phyloP scores from a whole-genome alignment of 1,284 basidiomycete genomes.

The Trichosporon asahii region DNA sequence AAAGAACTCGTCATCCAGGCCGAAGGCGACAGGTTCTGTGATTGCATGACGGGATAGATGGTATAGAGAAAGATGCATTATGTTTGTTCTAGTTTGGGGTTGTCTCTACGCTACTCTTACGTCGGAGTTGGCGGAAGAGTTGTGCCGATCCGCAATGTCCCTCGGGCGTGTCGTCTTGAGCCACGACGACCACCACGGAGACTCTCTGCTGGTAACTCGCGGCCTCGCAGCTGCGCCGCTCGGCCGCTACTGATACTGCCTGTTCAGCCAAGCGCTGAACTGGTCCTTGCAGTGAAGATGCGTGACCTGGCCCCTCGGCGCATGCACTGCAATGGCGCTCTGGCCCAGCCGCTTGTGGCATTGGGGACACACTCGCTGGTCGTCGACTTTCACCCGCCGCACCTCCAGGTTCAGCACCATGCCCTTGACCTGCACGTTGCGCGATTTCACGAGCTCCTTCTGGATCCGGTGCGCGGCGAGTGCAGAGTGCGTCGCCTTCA shows the following conservation, averaged over 20 bases:
- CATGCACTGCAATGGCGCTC: constrained; percentile 90
- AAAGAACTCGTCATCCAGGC: constrained; percentile 84
- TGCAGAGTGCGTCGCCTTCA: constrained; percentile 55
- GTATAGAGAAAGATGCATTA: neutral
- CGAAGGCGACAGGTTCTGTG: constrained; percentile 51
- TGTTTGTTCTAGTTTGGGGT: neutral
- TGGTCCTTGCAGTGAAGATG: constrained; percentile 88
- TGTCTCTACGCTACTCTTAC: too few species aligned
- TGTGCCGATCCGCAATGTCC: too few species aligned
- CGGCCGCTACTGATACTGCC: constrained; percentile 13
- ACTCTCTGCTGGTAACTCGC: too few species aligned
- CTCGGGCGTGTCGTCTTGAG: too few species aligned
- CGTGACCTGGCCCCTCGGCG: constrained; percentile 84
- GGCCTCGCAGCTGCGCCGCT: too few species aligned
- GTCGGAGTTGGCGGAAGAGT: too few species aligned
- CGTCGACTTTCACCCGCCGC: constrained; percentile 81
- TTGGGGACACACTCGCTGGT: constrained; percentile 90
- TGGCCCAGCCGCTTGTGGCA: constrained; percentile 93
- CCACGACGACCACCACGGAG: too few species aligned
- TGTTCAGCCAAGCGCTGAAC: constrained; percentile 57
- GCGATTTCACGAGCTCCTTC: constrained; percentile 18
- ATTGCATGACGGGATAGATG: constrained; percentile 58
- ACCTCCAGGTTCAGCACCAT: constrained; percentile 71
- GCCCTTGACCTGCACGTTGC: constrained; percentile 66
- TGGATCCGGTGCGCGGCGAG: constrained; percentile 19